Evolutionary conservation across 495 filamentous ascomycete genomes (phyloP), one percentile per base, ranked within the genome.

Genomic region (Talaromyces wortmannii): DNA sequence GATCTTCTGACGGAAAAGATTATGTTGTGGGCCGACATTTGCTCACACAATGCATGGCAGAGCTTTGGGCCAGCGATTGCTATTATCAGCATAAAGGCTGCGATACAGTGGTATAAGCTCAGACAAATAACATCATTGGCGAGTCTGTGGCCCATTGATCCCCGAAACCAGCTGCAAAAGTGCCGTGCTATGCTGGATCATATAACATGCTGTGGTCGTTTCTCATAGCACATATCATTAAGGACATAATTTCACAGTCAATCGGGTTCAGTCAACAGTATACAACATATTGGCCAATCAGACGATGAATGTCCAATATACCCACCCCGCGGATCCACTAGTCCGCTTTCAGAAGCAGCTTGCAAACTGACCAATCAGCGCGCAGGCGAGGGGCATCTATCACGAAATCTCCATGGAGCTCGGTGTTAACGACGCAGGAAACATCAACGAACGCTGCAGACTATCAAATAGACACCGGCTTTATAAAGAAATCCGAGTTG

Each of bases 1-100:
- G 48, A 50, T 15, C 31, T 2, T 17, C 32, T 50, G 31, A 31
- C 48, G 5, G 30, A 50, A 8, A 50, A 50, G 32, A 31, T 50
- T 13, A 33, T 31, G 2, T 6, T 50, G 17, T 50, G 48, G 48
- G 48, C 48, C 0, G 48, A 50, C 29, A 31, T 50, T 31, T 50
- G 48, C 31, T 50, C 29, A 4, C 48, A 50, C n/a, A 50, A 50
- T 33, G 48, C 48, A 36, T 50, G 48, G 48, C 48, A 50, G 6
- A 50, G 48, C 6, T 50, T 50, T 10, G 48, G 48, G 2, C 48
- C 48, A 0, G 48, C 48, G 5, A 50, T 50, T 10, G 48, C 29
- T 7, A 50, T 50, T 11, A 16, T 32, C 48, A 50, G 48, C 16
- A 31, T 50, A 8, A 50, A 50, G 48, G 48, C 48, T 4, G 31